These are phyloP conservation scores for Clonostachys solani DNA, from an alignment of 2,329 filamentous ascomycete genomes.

Conservation along the genomic window DNA sequence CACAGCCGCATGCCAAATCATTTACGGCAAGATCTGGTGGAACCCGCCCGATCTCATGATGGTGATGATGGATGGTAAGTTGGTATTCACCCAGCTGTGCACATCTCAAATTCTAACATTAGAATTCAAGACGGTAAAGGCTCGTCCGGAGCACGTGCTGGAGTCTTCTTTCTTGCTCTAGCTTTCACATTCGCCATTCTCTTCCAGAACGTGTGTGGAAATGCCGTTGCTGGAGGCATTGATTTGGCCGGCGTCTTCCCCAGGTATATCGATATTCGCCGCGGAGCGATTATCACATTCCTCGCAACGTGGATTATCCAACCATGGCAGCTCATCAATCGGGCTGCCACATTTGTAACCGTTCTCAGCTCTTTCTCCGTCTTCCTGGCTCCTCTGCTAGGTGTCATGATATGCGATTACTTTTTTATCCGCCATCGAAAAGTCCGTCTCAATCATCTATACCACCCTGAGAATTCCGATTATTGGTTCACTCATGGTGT, in stretches of 20 bases:
- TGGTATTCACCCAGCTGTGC: neutral
- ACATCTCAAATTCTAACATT: no score
- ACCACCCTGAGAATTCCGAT: slow-evolving; percentile 18
- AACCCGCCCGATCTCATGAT: slow-evolving; percentile 16
- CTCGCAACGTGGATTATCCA: slow-evolving; percentile 15
- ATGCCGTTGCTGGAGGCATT: slow-evolving; percentile 19
- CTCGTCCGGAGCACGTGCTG: slow-evolving; percentile 12
- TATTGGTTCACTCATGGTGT: slow-evolving; percentile 28
- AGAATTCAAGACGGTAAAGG: slow-evolving; percentile 6
- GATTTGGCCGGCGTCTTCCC: slow-evolving; percentile 19
- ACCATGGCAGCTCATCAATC: slow-evolving; percentile 22
- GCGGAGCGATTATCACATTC: slow-evolving; percentile 16
- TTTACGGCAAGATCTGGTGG: slow-evolving; percentile 17
- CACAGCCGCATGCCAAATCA: slow-evolving; percentile 16
- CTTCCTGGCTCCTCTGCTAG: slow-evolving; percentile 18
- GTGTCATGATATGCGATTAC: slow-evolving; percentile 21
- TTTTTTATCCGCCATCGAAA: slow-evolving; percentile 22
- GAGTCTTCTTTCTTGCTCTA: slow-evolving; percentile 17
- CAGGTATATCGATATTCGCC: slow-evolving; percentile 16
- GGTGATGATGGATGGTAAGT: slow-evolving; percentile 16
- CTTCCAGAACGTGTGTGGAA: slow-evolving; percentile 19
- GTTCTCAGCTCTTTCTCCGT: slow-evolving; percentile 19
- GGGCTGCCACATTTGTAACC: slow-evolving; percentile 14
- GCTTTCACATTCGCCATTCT: slow-evolving; percentile 19
- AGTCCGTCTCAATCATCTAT: slow-evolving; percentile 29